Base-by-base conservation (phyloP, 495 filamentous ascomycete species). In the Aspergillus steynii region DNA sequence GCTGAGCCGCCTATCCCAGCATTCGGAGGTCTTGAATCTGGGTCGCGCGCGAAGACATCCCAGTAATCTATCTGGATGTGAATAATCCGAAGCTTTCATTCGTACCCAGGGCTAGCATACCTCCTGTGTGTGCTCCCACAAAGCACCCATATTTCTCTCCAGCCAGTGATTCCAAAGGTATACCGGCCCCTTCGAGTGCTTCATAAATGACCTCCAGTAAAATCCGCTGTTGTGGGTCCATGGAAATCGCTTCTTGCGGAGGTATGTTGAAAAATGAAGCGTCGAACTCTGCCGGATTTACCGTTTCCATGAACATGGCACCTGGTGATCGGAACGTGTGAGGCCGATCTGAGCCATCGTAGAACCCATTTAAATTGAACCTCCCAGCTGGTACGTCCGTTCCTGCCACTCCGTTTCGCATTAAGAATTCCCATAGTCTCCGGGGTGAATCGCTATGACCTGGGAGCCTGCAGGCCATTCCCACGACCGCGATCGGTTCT, bases 211-310 rank as follows among this genome's bases (percentile, higher is more conserved):
- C 77, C 64, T 88, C 84, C 27, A 88, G 78, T 8, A 82, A 58
- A 25, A 85, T 60, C 8, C 85, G 73, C 55, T 88, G 85, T 67
- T 86, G 83, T 4, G 85, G 85, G 60, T 88, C 85, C 46, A 86
- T 83, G 27, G 84, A 56, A 1, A 53, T 56, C 10, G 82, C 73
- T 64, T 86, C 76, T 5, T 63, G 72, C 60, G 31, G 66, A 64
- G 60, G 64, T 49, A 87, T 81, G 60, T 76, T 79, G 71, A 87
- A 88, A 47, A 75, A 74, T 7, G 71, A 58, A 0, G 76, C 74
- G 62, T 82, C 80, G 53, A 82, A 83, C 3, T 50, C 58, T 9
- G 61, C 61, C 15, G 56, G 53, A 20, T 67, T 55, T 1, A 59
- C 60, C 8, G 20, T 47, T 31, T 61, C 54, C 53, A 61, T 56